Base-by-base conservation (phyloP, 345 rosid genomes). In the Eucalyptus guilfoylei region DNA sequence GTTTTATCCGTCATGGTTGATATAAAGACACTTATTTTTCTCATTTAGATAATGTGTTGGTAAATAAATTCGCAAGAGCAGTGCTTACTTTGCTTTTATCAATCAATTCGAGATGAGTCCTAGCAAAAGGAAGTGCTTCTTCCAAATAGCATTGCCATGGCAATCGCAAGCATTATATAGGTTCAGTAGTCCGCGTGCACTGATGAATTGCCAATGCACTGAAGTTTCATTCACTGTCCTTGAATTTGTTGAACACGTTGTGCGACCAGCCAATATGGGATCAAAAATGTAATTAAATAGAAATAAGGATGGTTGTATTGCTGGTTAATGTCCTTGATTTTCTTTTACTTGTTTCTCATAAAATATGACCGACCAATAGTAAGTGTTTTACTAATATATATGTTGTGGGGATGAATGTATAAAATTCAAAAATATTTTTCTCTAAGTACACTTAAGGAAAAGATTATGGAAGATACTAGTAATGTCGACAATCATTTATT, bases 1-100 rank as follows among this genome's bases (percentile, higher is more conserved):
- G 3, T 2, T 19, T 6, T 64, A 64, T 64, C 16, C 3, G 0
- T 7, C 67, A 9, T 6, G 8, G 2, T n/a, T 0, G 72, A 64
- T n/a, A n/a, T 30, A 14, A 0, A 60, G 42, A 6, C 7, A 3
- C 24, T 21, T 76, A 76, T 76, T 76, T 72, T 76, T 37, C 83
- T 72, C 83, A 37, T 21, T 37, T 76, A 37, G 0, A 76, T 5
- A 14, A 64, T 7, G 9, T 30, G 37, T 52, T 52, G 55, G 55
- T 7, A 52, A 52, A 52, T 52, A 52, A 40, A 19, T 55, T 28
- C 8, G 8, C 32, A 60, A 60, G 67, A 26, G 4, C 1, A 28
- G 67, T 60, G 4, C 69, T 62, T 12, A 14, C 9, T 30, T 30
- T 62, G 69, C 34, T 62, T 30, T 30, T 8, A 14, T 30, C 34